Conservation (phyloP, 176 grass and related monocot genomes). For the Hsuehochloa calcarea region DNA sequence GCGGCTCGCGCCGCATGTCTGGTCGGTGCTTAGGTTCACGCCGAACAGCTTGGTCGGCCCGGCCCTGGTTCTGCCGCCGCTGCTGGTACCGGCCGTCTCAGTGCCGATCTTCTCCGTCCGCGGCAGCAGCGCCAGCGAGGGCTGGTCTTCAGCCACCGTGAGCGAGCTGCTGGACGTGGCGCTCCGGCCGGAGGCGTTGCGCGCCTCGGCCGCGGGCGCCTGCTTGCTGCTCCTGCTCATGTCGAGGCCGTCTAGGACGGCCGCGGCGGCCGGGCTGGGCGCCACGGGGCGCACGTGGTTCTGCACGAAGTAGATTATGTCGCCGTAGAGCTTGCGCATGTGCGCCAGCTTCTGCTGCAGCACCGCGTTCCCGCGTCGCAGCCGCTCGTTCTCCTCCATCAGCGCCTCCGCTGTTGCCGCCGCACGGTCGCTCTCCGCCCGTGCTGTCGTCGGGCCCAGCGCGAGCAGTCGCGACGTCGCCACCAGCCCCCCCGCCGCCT, state of each 20-base stretch:
- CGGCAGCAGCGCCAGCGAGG: neutral
- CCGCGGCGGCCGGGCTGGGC: slow-evolving; percentile 44
- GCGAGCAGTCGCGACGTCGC: slow-evolving; percentile 14
- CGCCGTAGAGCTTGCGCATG: slow-evolving; percentile 68
- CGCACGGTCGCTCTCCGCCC: neutral
- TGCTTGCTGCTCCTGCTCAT: neutral
- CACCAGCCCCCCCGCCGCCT: neutral
- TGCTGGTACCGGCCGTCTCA: slow-evolving; percentile 12
- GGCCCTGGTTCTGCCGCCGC: slow-evolving; percentile 13
- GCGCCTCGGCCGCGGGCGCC: neutral
- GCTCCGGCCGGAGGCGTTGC: slow-evolving; percentile 35
- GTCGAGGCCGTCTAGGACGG: neutral
- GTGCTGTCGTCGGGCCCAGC: neutral
- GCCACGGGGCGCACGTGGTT: slow-evolving; percentile 55
- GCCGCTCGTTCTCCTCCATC: slow-evolving; percentile 54
- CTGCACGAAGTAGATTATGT: slow-evolving; percentile 73
- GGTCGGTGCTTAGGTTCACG: slow-evolving; percentile 29
- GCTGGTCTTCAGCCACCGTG: slow-evolving; percentile 51
- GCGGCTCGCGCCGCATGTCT: slow-evolving; percentile 7
- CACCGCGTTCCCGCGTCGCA: slow-evolving; percentile 43
- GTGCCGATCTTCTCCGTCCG: neutral
- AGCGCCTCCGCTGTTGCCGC: slow-evolving; percentile 33
- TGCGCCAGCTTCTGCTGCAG: slow-evolving; percentile 48
- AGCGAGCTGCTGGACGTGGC: slow-evolving; percentile 62
- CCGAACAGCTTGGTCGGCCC: slow-evolving; percentile 47